Evolutionary conservation across 2,329 filamentous ascomycete species (phyloP).

Genomic region (Cytospora piceae): DNA sequence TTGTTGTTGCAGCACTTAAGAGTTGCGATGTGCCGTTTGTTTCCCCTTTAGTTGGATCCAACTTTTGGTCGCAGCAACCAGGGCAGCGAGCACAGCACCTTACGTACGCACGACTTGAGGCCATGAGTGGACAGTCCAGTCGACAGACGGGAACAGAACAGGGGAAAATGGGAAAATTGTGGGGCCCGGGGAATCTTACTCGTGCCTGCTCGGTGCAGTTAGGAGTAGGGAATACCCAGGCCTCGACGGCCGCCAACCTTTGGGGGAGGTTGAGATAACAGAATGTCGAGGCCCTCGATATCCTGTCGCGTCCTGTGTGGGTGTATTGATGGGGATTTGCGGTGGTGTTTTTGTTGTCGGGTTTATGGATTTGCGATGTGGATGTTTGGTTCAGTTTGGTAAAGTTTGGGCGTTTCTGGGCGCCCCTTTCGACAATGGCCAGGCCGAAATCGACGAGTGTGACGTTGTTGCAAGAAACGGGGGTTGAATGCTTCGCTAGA

Average conservation of each 20-base stretch:
- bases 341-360: slow-evolving; percentile 15
- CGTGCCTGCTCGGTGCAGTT: slow-evolving; percentile 16
- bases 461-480: slow-evolving; percentile 28
- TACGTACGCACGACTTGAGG: slow-evolving; percentile 28
- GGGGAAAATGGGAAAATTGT: slow-evolving; percentile 31
- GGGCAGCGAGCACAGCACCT: slow-evolving; percentile 19
- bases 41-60: slow-evolving; percentile 18
- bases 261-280: slow-evolving; percentile 29
- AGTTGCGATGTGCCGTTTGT: slow-evolving; percentile 25
- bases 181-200: slow-evolving; percentile 29
- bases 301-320: slow-evolving; percentile 4
- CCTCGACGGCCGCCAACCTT: slow-evolving; percentile 34
- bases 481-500: slow-evolving; percentile 8
- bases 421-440: slow-evolving; percentile 24
- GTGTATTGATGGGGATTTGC: slow-evolving; percentile 18
- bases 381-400: slow-evolving; percentile 19
- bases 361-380: slow-evolving; percentile 21
- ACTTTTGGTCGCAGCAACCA: slow-evolving; percentile 26
- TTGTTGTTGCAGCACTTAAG: slow-evolving; percentile 8
- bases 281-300: slow-evolving; percentile 19
- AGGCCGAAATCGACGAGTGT: slow-evolving; percentile 22
- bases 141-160: slow-evolving; percentile 18
- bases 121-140: slow-evolving; percentile 21
- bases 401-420: slow-evolving; percentile 18
- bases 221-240: slow-evolving; percentile 25